phyloP scores from a whole-genome alignment of 2,329 filamentous ascomycete species.

The Domatiomyces catenatus region DNA sequence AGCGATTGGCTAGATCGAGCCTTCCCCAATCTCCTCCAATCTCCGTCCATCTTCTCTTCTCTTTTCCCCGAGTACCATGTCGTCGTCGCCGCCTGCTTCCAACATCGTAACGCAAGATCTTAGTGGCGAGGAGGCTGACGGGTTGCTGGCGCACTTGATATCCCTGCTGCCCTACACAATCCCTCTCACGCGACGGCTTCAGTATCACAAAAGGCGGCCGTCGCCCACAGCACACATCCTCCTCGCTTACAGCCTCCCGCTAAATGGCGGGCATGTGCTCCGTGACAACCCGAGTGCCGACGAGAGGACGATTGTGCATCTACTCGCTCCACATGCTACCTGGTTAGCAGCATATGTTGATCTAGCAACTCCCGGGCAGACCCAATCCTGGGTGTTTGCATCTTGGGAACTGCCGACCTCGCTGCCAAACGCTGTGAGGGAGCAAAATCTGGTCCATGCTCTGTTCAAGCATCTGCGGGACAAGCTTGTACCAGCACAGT shows the following conservation, averaged over 20 bases:
- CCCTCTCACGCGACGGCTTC: slow-evolving; percentile 25
- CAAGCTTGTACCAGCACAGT: slow-evolving; percentile 5
- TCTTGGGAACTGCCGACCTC: slow-evolving; percentile 22
- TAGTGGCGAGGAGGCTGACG: neutral
- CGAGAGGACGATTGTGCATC: neutral
- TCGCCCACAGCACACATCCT: slow-evolving; percentile 19
- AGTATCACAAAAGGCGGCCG: slow-evolving; percentile 22
- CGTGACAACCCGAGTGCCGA: neutral
- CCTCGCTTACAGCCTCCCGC: slow-evolving; percentile 2
- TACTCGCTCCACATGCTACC: neutral
- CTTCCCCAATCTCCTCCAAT: neutral
- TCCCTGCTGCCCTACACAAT: slow-evolving; percentile 25
- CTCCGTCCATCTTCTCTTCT: neutral
- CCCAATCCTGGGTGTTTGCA: slow-evolving; percentile 29
- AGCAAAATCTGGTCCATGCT: slow-evolving; percentile 3
- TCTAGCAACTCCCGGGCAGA: slow-evolving; percentile 24
- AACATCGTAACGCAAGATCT: neutral
- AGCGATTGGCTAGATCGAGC: neutral
- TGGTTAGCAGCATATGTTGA: slow-evolving; percentile 30
- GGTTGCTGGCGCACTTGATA: slow-evolving; percentile 14
- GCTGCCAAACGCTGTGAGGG: neutral
- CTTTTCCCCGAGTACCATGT: neutral
- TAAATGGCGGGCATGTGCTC: neutral
- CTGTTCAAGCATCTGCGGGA: slow-evolving; percentile 10
- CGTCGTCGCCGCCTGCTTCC: neutral